Evolutionary conservation across 2,329 filamentous ascomycete species (phyloP), one percentile per base, ranked within the genome.

Genomic region (Colletotrichum salicis): DNA sequence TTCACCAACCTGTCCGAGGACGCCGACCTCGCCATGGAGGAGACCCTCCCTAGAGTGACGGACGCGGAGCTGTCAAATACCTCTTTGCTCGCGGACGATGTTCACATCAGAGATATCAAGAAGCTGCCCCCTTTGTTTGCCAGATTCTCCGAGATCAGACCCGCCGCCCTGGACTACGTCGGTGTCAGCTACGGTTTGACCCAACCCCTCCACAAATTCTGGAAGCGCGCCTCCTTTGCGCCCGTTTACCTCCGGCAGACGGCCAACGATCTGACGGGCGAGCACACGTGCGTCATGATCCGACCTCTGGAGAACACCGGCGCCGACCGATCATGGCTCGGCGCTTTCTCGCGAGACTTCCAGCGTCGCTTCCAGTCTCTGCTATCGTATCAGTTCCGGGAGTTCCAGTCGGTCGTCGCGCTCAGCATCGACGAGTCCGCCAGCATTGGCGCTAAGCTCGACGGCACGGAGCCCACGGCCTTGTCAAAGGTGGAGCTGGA

Each of bases 241-340:
- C 96, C 96, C 0, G 94, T 99, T 0, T 99, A 99, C 78, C 88
- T 99, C 15, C 90, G 96, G 41, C 96, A 99, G 84, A 99, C 97
- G 2, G 88, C 96, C 63, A 99, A 98, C 79, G 96, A 98, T 69
- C 87, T 99, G 57, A 99, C 97, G 0, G 96, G 96, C 67, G 96
- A 99, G 82, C 96, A 99, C 80, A 97, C 96, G 0, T 98, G 95
- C 79, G 96, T 99, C 33, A 99, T 99, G 97, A 88, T 99, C 60
- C 91, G 94, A 69, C 93, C 95, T 1, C 87, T 99, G 7, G 87
- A 90, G 71, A 86, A 83, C 64, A 86, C 86, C 65, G 91, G 90
- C 54, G 91, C 91, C 54, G 94, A 97, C 76, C 86, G 86, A 68
- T 90, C 89, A 77, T 98, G 96, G 96, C 90, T 98, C 0, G 94